Evolutionary conservation across 208 protist species (phyloP), one percentile per base, ranked within the genome.

Genomic region (Trypanosoma avium): DNA sequence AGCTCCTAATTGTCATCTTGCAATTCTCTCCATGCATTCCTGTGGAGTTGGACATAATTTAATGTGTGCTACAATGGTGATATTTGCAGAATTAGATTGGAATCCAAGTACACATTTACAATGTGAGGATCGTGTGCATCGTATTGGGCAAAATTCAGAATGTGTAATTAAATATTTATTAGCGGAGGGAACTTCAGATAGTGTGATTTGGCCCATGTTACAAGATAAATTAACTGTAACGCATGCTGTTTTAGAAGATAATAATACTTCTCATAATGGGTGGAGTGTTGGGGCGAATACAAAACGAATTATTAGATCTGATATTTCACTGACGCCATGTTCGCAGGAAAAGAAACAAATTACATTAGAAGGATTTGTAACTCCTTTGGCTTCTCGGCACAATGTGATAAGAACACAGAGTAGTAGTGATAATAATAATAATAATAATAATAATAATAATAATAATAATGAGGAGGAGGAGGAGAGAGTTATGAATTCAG

Each of bases 11-110:
- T 97, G 87, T 67, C 67, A 77, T 15, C 82, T 96, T 12, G 95
- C 93, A 1, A 80, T 98, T 32, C 72, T 97, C 9, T 95, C 88
- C n/a, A 97, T 99, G 79, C 91, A 87, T 40, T 96, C 96, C 0
- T 97, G 95, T 61, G 96, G 97, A n/a, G 93, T 89, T 24, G 97
- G 98, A 12, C 82, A 98, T 47, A 98, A 97, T 61, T 81, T 99
- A 38, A 97, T 89, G 8, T 91, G 85, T 48, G 93, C 95, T 40
- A 84, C 81, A 24, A 96, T 88, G 8, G 97, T 99, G 0, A 81
- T 99, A 3, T 99, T 99, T 83, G 90, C 94, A 0, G 97, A 99
- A 79, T 80, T 99, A 4, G 97, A 94, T 76, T 99, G 98, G 97
- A 98, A 96, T 63, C 96, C 96, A n/a, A 97, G 92, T 38, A 92